Percentiles rank a stretch among this genome's conserved stretches.
phyloP scores from a whole-genome alignment of 2,329 filamentous ascomycete genomes.

The Pestalotiopsis sp. region DNA sequence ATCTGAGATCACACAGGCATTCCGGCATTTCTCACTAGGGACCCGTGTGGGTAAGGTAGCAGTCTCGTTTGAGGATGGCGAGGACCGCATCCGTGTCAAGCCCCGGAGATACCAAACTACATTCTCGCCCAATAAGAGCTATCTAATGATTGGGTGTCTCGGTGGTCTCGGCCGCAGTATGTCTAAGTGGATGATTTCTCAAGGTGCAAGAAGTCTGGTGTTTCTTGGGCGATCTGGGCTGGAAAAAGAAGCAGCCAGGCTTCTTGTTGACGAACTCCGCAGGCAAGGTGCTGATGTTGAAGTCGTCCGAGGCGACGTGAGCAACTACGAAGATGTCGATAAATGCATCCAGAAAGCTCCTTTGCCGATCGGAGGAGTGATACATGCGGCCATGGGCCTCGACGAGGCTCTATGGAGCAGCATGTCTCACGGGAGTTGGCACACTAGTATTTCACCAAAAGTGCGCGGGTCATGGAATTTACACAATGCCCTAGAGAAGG shows the following conservation, averaged over 20 bases:
- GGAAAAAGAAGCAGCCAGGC: not conserved
- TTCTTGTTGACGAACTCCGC: not conserved
- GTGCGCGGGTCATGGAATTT: not conserved
- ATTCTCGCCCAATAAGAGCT: not conserved
- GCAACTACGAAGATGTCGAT: constrained; percentile 16
- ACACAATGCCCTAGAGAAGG: not conserved
- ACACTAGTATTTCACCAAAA: not conserved
- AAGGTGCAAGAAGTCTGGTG: not conserved
- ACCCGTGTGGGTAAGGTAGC: too few relatives aligned
- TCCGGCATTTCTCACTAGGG: too few relatives aligned
- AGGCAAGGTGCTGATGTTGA: not conserved
- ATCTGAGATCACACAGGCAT: too few relatives aligned
- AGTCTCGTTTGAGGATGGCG: too few relatives aligned
- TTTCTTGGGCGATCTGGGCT: not conserved
- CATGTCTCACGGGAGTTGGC: not conserved
- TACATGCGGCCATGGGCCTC: constrained; percentile 25
- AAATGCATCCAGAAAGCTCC: constrained; percentile 16
- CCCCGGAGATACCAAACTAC: too few relatives aligned
- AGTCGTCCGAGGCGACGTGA: constrained; percentile 20
- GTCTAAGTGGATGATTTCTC: not conserved
- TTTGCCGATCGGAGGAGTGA: constrained; percentile 8
- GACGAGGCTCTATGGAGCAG: constrained; percentile 13
- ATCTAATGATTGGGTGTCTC: not conserved
- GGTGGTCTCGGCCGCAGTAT: not conserved
- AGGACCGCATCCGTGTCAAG: too few relatives aligned